Evolutionary conservation across 345 rosid genomes (phyloP).

Genomic region (Luvunga scandens): DNA sequence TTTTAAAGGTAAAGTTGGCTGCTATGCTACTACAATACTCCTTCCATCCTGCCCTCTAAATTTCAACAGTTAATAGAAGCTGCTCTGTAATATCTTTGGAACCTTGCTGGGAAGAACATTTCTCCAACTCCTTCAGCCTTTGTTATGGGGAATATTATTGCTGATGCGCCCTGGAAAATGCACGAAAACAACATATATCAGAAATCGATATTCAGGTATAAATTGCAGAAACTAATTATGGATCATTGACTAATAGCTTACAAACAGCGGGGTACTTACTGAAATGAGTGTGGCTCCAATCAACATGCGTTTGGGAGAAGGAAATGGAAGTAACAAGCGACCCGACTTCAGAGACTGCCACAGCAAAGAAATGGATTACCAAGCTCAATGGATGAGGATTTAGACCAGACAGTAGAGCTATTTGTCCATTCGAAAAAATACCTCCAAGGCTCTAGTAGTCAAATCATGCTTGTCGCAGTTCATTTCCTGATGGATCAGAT

Average conservation of each 20-base stretch:
- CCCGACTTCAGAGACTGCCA: not conserved
- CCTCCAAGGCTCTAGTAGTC: slow-evolving; percentile 7
- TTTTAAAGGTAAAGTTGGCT: too few relatives aligned
- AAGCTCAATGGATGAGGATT: not conserved
- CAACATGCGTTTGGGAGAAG: not conserved
- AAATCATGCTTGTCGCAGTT: not conserved
- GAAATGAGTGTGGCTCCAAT: not conserved
- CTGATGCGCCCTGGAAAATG: not conserved
- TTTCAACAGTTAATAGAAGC: not conserved
- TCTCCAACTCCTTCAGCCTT: not conserved
- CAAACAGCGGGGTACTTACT: not conserved
- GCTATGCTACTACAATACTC: too few relatives aligned
- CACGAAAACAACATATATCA: not conserved
- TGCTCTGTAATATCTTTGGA: not conserved
- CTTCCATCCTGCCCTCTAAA: not conserved
- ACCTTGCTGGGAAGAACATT: not conserved
- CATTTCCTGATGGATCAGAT: not conserved
- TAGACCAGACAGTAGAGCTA: not conserved
- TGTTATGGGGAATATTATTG: not conserved
- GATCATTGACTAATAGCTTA: not conserved
- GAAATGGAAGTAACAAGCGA: not conserved
- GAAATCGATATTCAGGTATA: too few relatives aligned
- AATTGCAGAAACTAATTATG: too few relatives aligned
- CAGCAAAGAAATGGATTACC: not conserved
- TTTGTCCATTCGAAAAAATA: not conserved